A percentile compares a stretch with the other conserved stretches of the same genome.
phyloP scores from a whole-genome alignment of 1,284 basidiomycete genomes.

The Thelephora terrestris region DNA sequence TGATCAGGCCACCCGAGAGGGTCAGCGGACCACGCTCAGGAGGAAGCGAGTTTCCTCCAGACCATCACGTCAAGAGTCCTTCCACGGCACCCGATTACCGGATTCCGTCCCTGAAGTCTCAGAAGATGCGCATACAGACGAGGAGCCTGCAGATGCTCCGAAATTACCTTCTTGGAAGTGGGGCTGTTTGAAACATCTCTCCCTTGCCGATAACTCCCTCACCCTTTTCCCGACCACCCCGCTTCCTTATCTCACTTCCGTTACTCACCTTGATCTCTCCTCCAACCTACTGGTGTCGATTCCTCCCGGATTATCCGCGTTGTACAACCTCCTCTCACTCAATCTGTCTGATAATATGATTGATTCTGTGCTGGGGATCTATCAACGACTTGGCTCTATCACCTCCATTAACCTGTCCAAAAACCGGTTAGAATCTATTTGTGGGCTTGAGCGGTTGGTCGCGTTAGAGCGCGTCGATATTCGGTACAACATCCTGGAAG shows the following conservation, averaged over 20 bases:
- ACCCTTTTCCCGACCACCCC: slow-evolving; percentile 73
- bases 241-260: slow-evolving; percentile 59
- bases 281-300: slow-evolving; percentile 84
- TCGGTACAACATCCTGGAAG: slow-evolving; percentile 73
- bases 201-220: slow-evolving; percentile 73
- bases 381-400: slow-evolving; percentile 72
- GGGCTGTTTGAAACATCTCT: slow-evolving; percentile 70
- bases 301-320: slow-evolving; percentile 62
- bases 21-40: slow-evolving; percentile 36
- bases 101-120: slow-evolving; percentile 49
- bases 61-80: slow-evolving; percentile 35
- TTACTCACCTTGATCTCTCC: slow-evolving; percentile 86
- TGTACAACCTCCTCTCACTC: slow-evolving; percentile 76
- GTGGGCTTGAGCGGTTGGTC: slow-evolving; percentile 82
- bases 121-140: slow-evolving; percentile 23
- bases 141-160: slow-evolving; percentile 15
- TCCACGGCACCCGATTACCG: slow-evolving; percentile 42
- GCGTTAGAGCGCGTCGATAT: slow-evolving; percentile 83
- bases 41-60: slow-evolving; percentile 33
- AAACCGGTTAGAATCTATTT: slow-evolving; percentile 89
- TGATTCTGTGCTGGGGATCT: slow-evolving; percentile 86
- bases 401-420: slow-evolving; percentile 67
- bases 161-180: slow-evolving; percentile 60
- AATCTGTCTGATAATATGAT: slow-evolving; percentile 95
- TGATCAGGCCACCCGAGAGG: slow-evolving; percentile 57